Percentiles rank a stretch among this genome's conserved stretches.
Evolutionary conservation across 176 grass and related monocot genomes (phyloP).

Genomic region (Bothriochloa decipiens): DNA sequence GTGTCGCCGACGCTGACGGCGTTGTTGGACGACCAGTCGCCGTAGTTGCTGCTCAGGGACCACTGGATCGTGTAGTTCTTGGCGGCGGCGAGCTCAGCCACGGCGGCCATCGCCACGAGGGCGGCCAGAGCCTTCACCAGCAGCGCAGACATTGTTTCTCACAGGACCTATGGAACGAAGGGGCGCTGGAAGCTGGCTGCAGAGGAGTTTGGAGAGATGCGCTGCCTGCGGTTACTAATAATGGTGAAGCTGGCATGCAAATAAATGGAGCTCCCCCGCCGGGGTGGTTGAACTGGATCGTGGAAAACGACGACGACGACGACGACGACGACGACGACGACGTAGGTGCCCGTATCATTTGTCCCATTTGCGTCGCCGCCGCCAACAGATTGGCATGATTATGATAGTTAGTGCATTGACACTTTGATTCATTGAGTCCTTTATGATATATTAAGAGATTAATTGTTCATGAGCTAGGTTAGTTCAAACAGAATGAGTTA

Average conservation of each 20-base stretch:
- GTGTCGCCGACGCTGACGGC: slow-evolving; percentile 48
- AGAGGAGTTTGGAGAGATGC: slow-evolving; percentile 25
- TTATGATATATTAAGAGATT: neutral
- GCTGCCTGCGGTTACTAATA: neutral
- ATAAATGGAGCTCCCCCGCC: slow-evolving; percentile 16
- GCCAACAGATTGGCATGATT: neutral
- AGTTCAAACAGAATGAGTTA: slow-evolving; percentile 9
- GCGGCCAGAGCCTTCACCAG: slow-evolving; percentile 33
- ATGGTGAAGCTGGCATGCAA: slow-evolving; percentile 9
- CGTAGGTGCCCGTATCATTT: neutral
- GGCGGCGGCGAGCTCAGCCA: slow-evolving; percentile 37
- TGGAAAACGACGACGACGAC: neutral
- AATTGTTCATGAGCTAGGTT: slow-evolving; percentile 8
- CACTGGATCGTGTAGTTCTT: slow-evolving; percentile 49
- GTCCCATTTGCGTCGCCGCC: neutral
- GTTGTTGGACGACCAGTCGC: slow-evolving; percentile 45
- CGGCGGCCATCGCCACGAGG: slow-evolving; percentile 21
- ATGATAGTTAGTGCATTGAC: neutral
- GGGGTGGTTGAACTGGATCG: neutral
- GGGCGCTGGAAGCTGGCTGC: slow-evolving; percentile 11
- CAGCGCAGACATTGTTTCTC: slow-evolving; percentile 7
- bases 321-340: neutral
- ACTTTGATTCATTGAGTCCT: neutral
- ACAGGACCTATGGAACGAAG: slow-evolving; percentile 34
- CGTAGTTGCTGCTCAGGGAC: slow-evolving; percentile 20